Conservation (phyloP, 495 filamentous ascomycete genomes). For the Penicillium riverlandense region DNA sequence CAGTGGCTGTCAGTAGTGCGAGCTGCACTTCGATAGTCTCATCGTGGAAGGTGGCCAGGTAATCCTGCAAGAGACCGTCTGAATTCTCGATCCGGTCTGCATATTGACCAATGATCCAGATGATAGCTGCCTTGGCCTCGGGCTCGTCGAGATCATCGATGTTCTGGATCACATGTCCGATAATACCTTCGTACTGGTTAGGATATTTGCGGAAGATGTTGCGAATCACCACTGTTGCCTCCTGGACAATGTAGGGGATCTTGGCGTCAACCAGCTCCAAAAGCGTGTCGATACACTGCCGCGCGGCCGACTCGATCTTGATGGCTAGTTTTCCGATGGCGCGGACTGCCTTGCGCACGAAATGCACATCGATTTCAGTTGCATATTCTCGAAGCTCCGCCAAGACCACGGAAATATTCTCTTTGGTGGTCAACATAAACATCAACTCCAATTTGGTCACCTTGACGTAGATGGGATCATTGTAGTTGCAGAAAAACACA, state of each 20-base stretch:
- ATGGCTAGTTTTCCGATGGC: slow-evolving; percentile 98
- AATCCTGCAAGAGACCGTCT: slow-evolving; percentile 89
- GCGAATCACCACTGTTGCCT: slow-evolving; percentile 98
- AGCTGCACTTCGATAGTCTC: slow-evolving; percentile 94
- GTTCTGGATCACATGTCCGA: slow-evolving; percentile 89
- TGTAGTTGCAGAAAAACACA: slow-evolving; percentile 99
- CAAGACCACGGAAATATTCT: slow-evolving; percentile 92
- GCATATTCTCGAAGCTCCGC: slow-evolving; percentile 94
- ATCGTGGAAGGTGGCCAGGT: slow-evolving; percentile 85
- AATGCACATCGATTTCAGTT: slow-evolving; percentile 97
- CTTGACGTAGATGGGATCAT: slow-evolving; percentile 99
- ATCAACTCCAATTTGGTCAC: slow-evolving; percentile 98
- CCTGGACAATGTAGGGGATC: slow-evolving; percentile 98
- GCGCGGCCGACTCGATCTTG: slow-evolving; percentile 93
- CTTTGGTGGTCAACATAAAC: slow-evolving; percentile 96
- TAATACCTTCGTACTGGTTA: slow-evolving; percentile 97
- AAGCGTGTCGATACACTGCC: slow-evolving; percentile 83
- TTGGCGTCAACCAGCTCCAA: slow-evolving; percentile 96
- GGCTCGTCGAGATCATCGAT: slow-evolving; percentile 96
- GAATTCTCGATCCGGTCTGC: slow-evolving; percentile 95
- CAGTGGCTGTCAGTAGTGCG: slow-evolving; percentile 88
- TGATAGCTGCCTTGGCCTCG: slow-evolving; percentile 99
- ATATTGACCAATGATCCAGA: slow-evolving; percentile 99
- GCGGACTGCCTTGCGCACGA: slow-evolving; percentile 94
- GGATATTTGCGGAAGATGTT: slow-evolving; percentile 99